phyloP scores from a whole-genome alignment of 2,329 filamentous ascomycete species.

The Phyllosticta capitalensis region DNA sequence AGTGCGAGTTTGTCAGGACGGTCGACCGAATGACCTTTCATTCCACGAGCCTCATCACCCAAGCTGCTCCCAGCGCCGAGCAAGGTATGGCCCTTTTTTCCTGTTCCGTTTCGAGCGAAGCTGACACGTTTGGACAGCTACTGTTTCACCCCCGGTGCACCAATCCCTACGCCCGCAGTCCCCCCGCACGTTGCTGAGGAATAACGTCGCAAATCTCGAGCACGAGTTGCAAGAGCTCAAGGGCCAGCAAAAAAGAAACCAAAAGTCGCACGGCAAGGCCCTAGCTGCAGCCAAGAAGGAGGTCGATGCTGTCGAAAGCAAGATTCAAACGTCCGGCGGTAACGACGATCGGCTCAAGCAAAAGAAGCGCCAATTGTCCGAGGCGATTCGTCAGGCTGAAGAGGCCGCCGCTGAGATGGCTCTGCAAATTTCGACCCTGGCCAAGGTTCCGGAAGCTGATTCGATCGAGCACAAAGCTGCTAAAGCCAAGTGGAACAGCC shows the following conservation, averaged over 20 bases:
- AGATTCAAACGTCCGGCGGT: slow-evolving; percentile 57
- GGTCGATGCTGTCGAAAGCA: slow-evolving; percentile 57
- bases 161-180: slow-evolving; percentile 63
- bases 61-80: slow-evolving; percentile 48
- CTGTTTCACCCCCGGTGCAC: slow-evolving; percentile 42
- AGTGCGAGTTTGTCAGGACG: slow-evolving; percentile 66
- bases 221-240: slow-evolving; percentile 61
- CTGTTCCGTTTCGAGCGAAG: background rate
- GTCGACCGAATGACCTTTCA: slow-evolving; percentile 58
- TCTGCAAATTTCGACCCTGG: slow-evolving; percentile 54
- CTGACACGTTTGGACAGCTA: slow-evolving; percentile 12
- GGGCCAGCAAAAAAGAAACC: slow-evolving; percentile 57
- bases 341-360: slow-evolving; percentile 68
- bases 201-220: slow-evolving; percentile 64
- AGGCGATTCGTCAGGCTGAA: slow-evolving; percentile 61
- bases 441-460: slow-evolving; percentile 55
- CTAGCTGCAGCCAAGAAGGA: slow-evolving; percentile 61
- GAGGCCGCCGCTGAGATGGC: slow-evolving; percentile 50
- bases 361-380: slow-evolving; percentile 65
- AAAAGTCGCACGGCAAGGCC: slow-evolving; percentile 65
- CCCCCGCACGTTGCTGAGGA: slow-evolving; percentile 65
- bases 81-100: slow-evolving; percentile 33
- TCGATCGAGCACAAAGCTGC: slow-evolving; percentile 46
- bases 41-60: slow-evolving; percentile 62
- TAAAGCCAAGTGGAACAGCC: slow-evolving; percentile 49